Base-by-base conservation (phyloP, 257 asterid genomes). In the Scutellaria galericulata region DNA sequence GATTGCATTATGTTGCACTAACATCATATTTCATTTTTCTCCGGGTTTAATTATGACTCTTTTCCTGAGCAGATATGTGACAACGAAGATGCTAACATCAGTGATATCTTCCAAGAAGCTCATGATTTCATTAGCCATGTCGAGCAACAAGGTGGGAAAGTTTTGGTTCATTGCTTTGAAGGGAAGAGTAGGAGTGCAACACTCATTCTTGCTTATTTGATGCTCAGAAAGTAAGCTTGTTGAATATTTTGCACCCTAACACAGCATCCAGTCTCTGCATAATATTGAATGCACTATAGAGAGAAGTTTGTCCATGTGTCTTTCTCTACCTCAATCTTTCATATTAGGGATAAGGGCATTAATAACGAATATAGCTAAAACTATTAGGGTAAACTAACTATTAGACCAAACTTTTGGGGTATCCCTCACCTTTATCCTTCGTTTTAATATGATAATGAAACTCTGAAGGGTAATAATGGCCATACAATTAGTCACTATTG, bases 151-250 rank as follows among this genome's bases (percentile, higher is more conserved):
- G 89, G 90, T 8, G 98, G 99, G 60, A 92, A 92, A 78, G 96
- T 92, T 80, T 83, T 95, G 78, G 98, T 95, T 77, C 99, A 95
- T 68, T 95, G 99, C 89, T 92, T 95, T 71, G 98, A 95, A 83
- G 98, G 99, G 83, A 90, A 84, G 85, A 95, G 99, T 76, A 85
- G 99, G 80, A 95, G 98, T 62, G 96, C 99, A 13, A 92, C 99
- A 37, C 79, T 95, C 15, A 88, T 95, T 70, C 92, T 95, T 48
- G 97, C 98, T 63, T 92, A 92, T 76, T 47, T 95, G 71, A 92
- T 95, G 97, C 86, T 84, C 69, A 80, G 90, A 77, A 92, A 92
- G 99, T 95, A 92, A 82, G 97, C 76, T 15, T 68, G 7, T 59
- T 73, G 56, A 62, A 62, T 78, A 31, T 58, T 51, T 51, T 37